Evolutionary conservation across 2,329 filamentous ascomycete genomes (phyloP), one percentile per base, ranked within the genome.

Genomic region (Trichoderma guizhouense): DNA sequence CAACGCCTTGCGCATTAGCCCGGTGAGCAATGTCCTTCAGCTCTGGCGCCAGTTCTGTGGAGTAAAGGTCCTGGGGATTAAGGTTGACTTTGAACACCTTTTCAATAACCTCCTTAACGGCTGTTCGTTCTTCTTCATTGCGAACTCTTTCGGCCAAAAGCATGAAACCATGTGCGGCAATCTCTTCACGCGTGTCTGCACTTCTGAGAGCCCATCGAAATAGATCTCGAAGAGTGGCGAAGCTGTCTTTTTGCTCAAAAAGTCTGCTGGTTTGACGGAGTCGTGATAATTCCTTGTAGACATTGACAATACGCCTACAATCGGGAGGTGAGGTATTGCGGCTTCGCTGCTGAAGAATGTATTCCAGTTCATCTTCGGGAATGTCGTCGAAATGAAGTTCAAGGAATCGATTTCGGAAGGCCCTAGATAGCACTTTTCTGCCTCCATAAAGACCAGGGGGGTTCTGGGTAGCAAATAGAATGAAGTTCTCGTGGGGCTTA

Each of bases 311-410:
- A 66, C 93, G 90, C 74, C 90, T 90, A 79, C 95, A 97, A 83
- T 98, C 96, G 0, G 95, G 95, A 5, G 95, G 94, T 0, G 96
- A 93, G 15, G 97, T 90, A 74, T 89, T 94, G 76, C 94, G 90
- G 72, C 94, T 97, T 73, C 97, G 89, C 79, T 94, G 91, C 78
- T 97, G 93, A 39, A 99, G 81, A 76, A 99, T 99, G 55, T 91
- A 93, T 77, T 97, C 94, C 58, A 99, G 84, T 79, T 99, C 97
- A 74, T 94, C 91, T 79, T 98, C 94, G 0, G 96, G 96, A 28
- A 99, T 99, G 78, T 99, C 97, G 76, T 98, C 96, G 77, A 97
- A 98, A 81, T 99, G 96, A 5, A 99, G 85, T 81, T 99, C 96
- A 4, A 99, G 87, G 77, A 99, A 99, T 77, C 96, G 90, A 80